Evolutionary conservation across 202 grass and related monocot species (phyloP), one percentile per base, ranked within the genome.

Genomic region (Schoenoplectus tabernaemontani): DNA sequence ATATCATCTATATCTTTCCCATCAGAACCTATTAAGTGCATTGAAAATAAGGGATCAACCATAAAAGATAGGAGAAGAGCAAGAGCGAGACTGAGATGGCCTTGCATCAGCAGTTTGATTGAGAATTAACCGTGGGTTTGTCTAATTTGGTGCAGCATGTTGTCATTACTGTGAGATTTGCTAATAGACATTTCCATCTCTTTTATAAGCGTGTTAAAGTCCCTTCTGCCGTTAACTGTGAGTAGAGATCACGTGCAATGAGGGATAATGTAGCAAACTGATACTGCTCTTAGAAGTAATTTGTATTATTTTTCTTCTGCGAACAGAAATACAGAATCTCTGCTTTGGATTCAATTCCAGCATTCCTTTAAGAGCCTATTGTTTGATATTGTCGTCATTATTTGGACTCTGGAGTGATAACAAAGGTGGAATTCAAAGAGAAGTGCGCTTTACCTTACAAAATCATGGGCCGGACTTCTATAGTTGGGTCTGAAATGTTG

Each of bases 11-110:
- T 56, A 54, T 54, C 11, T 19, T n/a, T 56, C 3, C 2, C n/a
- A 20, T 56, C 17, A 56, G 19, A 56, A 56, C 51, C n/a, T 37
- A 37, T 37, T 4, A 37, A 37, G 36, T 37, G 36, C 36, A 37
- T 92, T 37, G 94, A 91, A 84, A 92, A 89, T 78, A 95, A 90
- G 59, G 90, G 85, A 26, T 91, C 89, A 0, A 73, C 81, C 16
- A 17, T 98, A 6, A 98, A 95, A 72, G 96, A 95, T 28, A 98
- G 83, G 96, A 98, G 83, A 98, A 98, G 83, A 47, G 89, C 15
- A 95, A 98, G 88, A 98, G 89, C 1, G 96, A 95, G 83, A 95
- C 91, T 1, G 91, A 98, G 83, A 98, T 98, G 96, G 86, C 84
- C 9, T 75, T 98, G 85, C 83, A 89, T 7, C 91, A 95, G 58